Conservation (phyloP, 2,329 filamentous ascomycete genomes). For the Xenosphaeropsis pyriputrescens region DNA sequence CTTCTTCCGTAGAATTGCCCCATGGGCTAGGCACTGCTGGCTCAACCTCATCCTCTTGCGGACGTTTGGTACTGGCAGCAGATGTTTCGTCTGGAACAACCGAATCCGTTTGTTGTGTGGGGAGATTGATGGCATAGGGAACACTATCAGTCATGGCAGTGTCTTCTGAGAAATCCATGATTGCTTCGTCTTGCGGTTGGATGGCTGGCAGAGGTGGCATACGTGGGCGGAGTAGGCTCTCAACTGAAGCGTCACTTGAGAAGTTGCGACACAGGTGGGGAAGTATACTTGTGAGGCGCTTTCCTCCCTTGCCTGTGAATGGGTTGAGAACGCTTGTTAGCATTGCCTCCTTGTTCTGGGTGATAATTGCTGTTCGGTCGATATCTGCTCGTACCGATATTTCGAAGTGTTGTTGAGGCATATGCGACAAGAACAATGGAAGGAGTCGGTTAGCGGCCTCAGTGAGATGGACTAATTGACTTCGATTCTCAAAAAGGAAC, state of each 20-base stretch:
- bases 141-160: too few relatives aligned
- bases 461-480: constrained; percentile 29
- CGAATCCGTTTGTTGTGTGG: too few relatives aligned
- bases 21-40: too few relatives aligned
- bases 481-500: constrained; percentile 3
- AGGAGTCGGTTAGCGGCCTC: constrained; percentile 47
- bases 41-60: too few relatives aligned
- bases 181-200: background rate
- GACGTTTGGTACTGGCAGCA: too few relatives aligned
- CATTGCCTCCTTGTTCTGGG: constrained; percentile 55
- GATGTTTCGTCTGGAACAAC: too few relatives aligned
- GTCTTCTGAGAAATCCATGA: too few relatives aligned
- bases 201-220: constrained; percentile 26
- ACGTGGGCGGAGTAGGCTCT: constrained; percentile 46
- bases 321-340: constrained; percentile 73
- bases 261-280: constrained; percentile 62
- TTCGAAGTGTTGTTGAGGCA: constrained; percentile 55
- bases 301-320: constrained; percentile 44
- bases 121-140: too few relatives aligned
- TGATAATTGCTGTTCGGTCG: constrained; percentile 68
- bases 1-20: too few relatives aligned
- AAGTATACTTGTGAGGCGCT: constrained; percentile 58
- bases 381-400: constrained; percentile 58
- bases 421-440: constrained; percentile 39
- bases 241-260: constrained; percentile 47